Evolutionary conservation across 805 yeast genomes (phyloP).

Genomic region (Metschnikowia chrysomelidarum): DNA sequence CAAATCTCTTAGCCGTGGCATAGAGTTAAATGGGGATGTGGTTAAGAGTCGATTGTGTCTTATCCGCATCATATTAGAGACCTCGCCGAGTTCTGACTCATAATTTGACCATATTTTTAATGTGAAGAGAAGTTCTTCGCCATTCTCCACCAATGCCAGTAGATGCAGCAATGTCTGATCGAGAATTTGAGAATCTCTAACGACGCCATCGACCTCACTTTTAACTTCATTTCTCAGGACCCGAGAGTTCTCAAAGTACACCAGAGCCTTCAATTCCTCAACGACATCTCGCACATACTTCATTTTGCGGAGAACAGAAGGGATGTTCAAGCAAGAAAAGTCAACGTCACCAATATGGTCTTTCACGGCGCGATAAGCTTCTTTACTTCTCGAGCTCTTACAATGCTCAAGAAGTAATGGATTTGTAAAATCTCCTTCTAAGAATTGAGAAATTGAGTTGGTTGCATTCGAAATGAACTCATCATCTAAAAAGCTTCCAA

Average conservation of each 20-base stretch:
- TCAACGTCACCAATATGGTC: conserved; percentile 6
- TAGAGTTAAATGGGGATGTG: conserved; percentile 4
- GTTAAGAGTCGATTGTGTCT: conserved; percentile 5
- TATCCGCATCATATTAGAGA: neutral
- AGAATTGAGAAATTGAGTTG: conserved; percentile 2
- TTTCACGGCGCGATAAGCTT: conserved; percentile 5
- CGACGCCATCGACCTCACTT: conserved; percentile 2
- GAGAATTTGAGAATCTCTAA: neutral
- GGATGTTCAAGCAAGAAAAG: conserved; percentile 3
- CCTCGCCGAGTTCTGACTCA: conserved; percentile 7
- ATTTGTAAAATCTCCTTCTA: conserved; percentile 6
- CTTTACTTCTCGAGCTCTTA: conserved; percentile 3
- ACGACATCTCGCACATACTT: conserved; percentile 3
- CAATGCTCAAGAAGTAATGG: conserved; percentile 6
- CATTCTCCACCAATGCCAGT: conserved; percentile 3
- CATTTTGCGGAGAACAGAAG: conserved; percentile 4
- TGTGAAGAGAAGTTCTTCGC: conserved; percentile 4
- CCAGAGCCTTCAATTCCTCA: conserved; percentile 6
- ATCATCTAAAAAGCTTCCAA: conserved; percentile 6
- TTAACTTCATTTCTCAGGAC: conserved; percentile 4
- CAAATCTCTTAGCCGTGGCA: neutral
- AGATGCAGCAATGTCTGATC: neutral
- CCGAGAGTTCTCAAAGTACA: conserved; percentile 4
- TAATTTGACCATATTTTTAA: conserved; percentile 6
- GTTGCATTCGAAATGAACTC: conserved; percentile 4